Conservation (phyloP, 768 basidiomycete genomes). For the Boletus bicolor region DNA sequence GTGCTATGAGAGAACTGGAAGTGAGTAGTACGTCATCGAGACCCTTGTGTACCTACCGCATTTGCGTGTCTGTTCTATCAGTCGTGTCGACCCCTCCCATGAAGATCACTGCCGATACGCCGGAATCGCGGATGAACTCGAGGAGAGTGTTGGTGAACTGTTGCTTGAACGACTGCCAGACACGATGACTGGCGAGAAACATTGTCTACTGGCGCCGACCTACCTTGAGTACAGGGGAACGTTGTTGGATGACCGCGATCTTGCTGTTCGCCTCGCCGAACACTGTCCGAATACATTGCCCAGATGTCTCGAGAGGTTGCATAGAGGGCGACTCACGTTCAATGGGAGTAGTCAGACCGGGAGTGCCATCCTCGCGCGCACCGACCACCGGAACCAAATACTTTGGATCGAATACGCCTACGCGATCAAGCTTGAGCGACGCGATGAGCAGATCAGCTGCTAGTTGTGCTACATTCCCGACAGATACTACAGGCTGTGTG, state of each 20-base stretch:
- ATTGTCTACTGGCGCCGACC: slow-evolving; percentile 4
- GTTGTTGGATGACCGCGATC: slow-evolving; percentile 69
- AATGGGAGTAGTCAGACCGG: slow-evolving; percentile 68
- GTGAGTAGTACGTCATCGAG: slow-evolving; percentile 3
- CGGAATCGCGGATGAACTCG: slow-evolving; percentile 50
- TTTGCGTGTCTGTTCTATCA: slow-evolving; percentile 72
- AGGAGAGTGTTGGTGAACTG: slow-evolving; percentile 59
- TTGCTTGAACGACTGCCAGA: slow-evolving; percentile 58
- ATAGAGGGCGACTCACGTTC: slow-evolving; percentile 53
- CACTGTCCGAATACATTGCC: slow-evolving; percentile 40
- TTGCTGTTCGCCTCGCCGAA: slow-evolving; percentile 51
- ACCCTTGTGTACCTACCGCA: slow-evolving; percentile 51
- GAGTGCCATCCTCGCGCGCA: slow-evolving; percentile 56
- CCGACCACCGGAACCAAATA: slow-evolving; percentile 72
- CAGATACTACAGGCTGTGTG: slow-evolving; percentile 67
- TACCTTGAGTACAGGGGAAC: slow-evolving; percentile 78
- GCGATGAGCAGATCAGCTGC: slow-evolving; percentile 72
- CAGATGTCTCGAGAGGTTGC: not conserved
- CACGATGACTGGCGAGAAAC: not conserved
- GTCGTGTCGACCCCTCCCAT: slow-evolving; percentile 74
- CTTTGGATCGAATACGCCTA: slow-evolving; percentile 62
- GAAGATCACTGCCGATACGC: slow-evolving; percentile 54
- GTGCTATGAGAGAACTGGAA: slow-evolving; percentile 40
- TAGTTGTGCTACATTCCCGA: slow-evolving; percentile 79
- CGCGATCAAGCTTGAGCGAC: slow-evolving; percentile 53